Evolutionary conservation across 2,329 filamentous ascomycete species (phyloP).

Genomic region (Monosporascus sp.): DNA sequence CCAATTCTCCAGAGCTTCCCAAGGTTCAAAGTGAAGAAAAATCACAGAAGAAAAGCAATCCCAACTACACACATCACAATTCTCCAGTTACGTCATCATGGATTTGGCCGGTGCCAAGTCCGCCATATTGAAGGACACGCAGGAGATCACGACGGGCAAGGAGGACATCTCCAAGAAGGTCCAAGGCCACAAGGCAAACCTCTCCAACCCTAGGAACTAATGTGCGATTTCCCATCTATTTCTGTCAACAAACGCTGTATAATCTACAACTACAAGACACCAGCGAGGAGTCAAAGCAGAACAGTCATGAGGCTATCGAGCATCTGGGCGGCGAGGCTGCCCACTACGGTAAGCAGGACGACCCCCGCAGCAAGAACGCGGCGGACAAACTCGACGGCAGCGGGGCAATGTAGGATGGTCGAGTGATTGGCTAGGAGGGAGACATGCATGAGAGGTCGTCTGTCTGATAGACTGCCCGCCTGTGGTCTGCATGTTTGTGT

Average conservation of each 20-base stretch:
- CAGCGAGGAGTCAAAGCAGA: constrained; percentile 39
- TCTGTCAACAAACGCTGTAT: no score
- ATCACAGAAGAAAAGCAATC: no score
- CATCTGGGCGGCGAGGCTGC: constrained; percentile 36
- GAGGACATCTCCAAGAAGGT: constrained; percentile 8
- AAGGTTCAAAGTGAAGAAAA: no score
- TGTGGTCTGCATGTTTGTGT: no score
- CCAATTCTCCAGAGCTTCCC: no score
- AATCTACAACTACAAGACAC: constrained; percentile 27
- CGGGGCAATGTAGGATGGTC: constrained; percentile 18
- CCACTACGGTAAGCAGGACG: constrained; percentile 35
- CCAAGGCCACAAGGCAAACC: constrained; percentile 28
- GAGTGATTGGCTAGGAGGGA: neutral
- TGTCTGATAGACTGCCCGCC: no score
- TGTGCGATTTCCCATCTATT: no score
- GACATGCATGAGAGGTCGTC: no score
- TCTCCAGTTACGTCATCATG: neutral
- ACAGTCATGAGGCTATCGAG: constrained; percentile 35
- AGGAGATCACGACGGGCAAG: constrained; percentile 6
- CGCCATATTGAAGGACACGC: constrained; percentile 6
- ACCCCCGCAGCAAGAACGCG: constrained; percentile 36
- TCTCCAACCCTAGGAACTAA: constrained; percentile 27
- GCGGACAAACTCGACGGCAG: constrained; percentile 34
- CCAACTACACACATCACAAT: neutral
- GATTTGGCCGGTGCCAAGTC: constrained; percentile 7